phyloP scores from a whole-genome alignment of 2,329 filamentous ascomycete genomes.

The Didymosphaeria variabile region DNA sequence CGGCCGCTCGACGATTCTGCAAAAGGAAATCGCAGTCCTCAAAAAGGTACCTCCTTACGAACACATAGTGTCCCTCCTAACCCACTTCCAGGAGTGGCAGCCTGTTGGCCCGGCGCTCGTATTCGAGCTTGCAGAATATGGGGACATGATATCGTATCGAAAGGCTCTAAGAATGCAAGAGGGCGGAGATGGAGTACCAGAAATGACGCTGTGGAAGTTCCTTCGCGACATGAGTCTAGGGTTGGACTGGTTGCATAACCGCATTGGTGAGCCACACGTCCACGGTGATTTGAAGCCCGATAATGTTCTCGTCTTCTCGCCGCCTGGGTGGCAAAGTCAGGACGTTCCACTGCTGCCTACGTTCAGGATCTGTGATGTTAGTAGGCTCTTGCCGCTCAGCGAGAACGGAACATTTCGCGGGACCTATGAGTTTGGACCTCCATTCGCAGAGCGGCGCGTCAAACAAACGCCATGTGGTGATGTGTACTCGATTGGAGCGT shows the following conservation, averaged over 20 bases:
- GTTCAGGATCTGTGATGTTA: conserved; percentile 38
- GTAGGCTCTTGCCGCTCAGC: conserved; percentile 20
- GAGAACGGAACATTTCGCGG: conserved; percentile 17
- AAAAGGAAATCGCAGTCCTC: background rate
- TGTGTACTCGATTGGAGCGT: conserved; percentile 35
- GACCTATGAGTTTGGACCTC: conserved; percentile 34
- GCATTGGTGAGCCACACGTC: conserved; percentile 58
- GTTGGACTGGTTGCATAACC: conserved; percentile 33
- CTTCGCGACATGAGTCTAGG: conserved; percentile 34
- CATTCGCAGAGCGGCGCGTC: background rate
- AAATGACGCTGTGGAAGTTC: conserved; percentile 39
- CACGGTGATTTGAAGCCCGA: conserved; percentile 94
- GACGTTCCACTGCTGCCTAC: conserved; percentile 25
- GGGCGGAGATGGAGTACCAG: conserved; percentile 18
- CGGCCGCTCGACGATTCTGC: background rate
- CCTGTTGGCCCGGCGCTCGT: conserved; percentile 28
- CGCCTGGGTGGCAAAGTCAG: conserved; percentile 9
- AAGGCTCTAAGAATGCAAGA: background rate
- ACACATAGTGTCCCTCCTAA: conserved; percentile 24
- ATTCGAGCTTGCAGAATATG: conserved; percentile 29
- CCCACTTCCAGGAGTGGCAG: conserved; percentile 11
- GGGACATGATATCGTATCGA: conserved; percentile 21
- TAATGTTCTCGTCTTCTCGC: conserved; percentile 77
- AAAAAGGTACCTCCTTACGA: conserved; percentile 14
- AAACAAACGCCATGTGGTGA: conserved; percentile 26